These are phyloP conservation scores for Colletotrichum tofieldiae DNA, from an alignment of 2,329 filamentous ascomycete species.

Conservation along the genomic window DNA sequence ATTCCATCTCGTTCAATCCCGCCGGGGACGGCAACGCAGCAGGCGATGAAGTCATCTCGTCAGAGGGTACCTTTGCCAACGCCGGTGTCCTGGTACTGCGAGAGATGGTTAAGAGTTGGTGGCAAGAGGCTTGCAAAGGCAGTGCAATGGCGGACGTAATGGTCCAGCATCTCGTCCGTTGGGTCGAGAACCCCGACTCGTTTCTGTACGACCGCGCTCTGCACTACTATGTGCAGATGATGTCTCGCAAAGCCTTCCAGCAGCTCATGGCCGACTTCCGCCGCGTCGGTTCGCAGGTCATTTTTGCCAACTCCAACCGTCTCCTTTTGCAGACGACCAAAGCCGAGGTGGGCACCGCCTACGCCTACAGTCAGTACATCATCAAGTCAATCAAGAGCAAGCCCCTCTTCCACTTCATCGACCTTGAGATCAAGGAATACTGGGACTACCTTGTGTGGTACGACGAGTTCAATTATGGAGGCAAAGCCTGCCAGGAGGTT, in stretches of 20 bases:
- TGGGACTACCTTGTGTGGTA: constrained; percentile 99
- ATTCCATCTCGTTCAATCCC: constrained; percentile 89
- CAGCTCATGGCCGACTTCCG: constrained; percentile 98
- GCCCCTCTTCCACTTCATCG: constrained; percentile 96
- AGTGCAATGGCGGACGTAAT: constrained; percentile 97
- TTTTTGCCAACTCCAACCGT: constrained; percentile 94
- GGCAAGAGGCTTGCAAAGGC: constrained; percentile 91
- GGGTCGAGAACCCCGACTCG: constrained; percentile 94
- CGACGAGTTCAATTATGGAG: constrained; percentile 98
- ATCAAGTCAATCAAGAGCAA: constrained; percentile 97
- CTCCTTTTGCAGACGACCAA: constrained; percentile 96
- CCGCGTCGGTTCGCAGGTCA: constrained; percentile 92
- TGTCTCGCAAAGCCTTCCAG: constrained; percentile 97
- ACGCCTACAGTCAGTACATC: constrained; percentile 97
- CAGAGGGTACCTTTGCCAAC: constrained; percentile 82
- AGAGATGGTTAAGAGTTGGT: constrained; percentile 99
- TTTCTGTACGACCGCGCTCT: constrained; percentile 96
- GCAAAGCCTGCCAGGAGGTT: constrained; percentile 89
- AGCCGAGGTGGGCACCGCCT: constrained; percentile 95
- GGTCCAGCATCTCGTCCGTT: constrained; percentile 96
- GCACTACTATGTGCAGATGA: constrained; percentile 98
- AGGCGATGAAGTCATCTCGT: constrained; percentile 69
- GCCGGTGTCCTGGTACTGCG: constrained; percentile 91
- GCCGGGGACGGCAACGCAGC: constrained; percentile 76
- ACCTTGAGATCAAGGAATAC: constrained; percentile 97